phyloP scores from a whole-genome alignment of 2,329 filamentous ascomycete genomes.

The Fusarium sp. region DNA sequence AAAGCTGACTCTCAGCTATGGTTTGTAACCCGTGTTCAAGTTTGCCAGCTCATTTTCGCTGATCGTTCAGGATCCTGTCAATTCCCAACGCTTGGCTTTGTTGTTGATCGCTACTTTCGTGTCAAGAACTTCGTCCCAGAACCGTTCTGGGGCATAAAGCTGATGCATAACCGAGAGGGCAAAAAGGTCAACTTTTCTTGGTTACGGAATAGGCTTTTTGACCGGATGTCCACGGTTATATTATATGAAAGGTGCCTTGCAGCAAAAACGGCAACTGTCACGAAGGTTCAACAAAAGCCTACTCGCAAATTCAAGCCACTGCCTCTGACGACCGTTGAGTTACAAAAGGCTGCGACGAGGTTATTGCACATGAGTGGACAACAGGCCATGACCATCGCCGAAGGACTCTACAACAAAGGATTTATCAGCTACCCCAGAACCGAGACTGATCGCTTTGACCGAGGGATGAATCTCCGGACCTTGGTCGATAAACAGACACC shows the following conservation, averaged over 20 bases:
- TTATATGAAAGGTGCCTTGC: slow-evolving; percentile 87
- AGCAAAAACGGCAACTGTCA: slow-evolving; percentile 82
- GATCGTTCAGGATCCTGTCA: slow-evolving; percentile 80
- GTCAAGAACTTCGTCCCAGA: slow-evolving; percentile 96
- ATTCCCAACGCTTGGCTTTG: slow-evolving; percentile 95
- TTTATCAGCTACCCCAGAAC: slow-evolving; percentile 98
- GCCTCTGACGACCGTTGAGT: slow-evolving; percentile 92
- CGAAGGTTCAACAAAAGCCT: slow-evolving; percentile 88
- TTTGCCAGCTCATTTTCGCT: slow-evolving; percentile 2
- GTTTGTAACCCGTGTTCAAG: slow-evolving; percentile 55
- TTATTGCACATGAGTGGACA: slow-evolving; percentile 93
- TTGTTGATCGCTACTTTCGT: slow-evolving; percentile 94
- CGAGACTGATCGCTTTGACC: slow-evolving; percentile 95
- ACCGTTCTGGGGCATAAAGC: slow-evolving; percentile 90
- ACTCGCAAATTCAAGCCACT: slow-evolving; percentile 95
- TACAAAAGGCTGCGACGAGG: slow-evolving; percentile 93
- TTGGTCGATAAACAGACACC: slow-evolving; percentile 87
- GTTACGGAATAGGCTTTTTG: slow-evolving; percentile 86
- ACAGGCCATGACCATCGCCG: slow-evolving; percentile 87
- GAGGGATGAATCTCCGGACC: slow-evolving; percentile 83
- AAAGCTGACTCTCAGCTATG: slow-evolving; percentile 81
- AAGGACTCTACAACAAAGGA: slow-evolving; percentile 89
- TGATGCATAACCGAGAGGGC: slow-evolving; percentile 80
- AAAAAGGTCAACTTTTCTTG: slow-evolving; percentile 88
- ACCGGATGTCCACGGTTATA: slow-evolving; percentile 82